Evolutionary conservation across 441 rosid genomes (phyloP).

Genomic region (Brassica balearica): DNA sequence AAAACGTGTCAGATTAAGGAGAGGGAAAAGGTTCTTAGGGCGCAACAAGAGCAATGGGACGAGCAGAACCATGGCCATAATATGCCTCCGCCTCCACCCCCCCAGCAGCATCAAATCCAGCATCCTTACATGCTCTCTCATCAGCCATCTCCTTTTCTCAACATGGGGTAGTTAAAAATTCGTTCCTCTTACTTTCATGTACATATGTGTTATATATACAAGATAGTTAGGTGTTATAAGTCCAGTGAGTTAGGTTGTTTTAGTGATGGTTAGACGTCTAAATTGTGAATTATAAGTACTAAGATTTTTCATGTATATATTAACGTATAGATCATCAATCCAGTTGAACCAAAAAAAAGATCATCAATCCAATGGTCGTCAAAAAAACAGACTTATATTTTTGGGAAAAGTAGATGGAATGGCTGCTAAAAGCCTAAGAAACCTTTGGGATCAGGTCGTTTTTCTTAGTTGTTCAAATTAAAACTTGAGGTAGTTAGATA

Average conservation of each 20-base stretch:
- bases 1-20: slow-evolving; percentile 68
- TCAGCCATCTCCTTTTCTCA: slow-evolving; percentile 63
- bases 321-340: slow-evolving; percentile 26
- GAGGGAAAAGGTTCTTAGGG: slow-evolving; percentile 66
- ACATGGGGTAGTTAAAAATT: slow-evolving; percentile 58
- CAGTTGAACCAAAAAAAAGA: not conserved
- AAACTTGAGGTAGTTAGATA: slow-evolving; percentile 6
- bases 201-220: slow-evolving; percentile 5
- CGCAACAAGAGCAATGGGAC: slow-evolving; percentile 71
- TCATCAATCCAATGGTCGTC: slow-evolving; percentile 28
- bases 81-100: no score
- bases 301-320: slow-evolving; percentile 10
- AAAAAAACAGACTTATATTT: slow-evolving; percentile 1
- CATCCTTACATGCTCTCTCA: slow-evolving; percentile 57
- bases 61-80: slow-evolving; percentile 50
- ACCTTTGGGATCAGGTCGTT: not conserved
- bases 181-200: slow-evolving; percentile 14
- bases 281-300: not conserved
- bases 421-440: slow-evolving; percentile 18
- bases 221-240: not conserved
- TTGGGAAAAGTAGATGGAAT: not conserved
- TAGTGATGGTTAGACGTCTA: slow-evolving; percentile 24
- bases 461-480: not conserved
- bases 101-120: slow-evolving; percentile 36
- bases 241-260: slow-evolving; percentile 3